Evolutionary conservation across 768 basidiomycete species (phyloP), one percentile per base, ranked within the genome.

Genomic region (Kwoniella bestiolae): DNA sequence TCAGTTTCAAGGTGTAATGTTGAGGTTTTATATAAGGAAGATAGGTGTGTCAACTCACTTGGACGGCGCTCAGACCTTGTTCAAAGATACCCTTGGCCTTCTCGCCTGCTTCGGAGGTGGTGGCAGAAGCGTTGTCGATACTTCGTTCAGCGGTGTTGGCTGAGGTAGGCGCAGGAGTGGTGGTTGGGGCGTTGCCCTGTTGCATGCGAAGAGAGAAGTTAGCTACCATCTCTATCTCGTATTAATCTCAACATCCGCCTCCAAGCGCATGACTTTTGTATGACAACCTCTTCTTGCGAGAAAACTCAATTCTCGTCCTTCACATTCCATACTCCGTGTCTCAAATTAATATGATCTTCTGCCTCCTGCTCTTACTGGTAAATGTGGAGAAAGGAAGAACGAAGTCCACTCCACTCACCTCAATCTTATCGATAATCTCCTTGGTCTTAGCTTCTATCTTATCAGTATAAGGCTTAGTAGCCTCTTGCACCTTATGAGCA

Each of bases 391-490:
- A n/a, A n/a, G n/a, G n/a, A n/a, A 18, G 25, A 5, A 29, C 23
- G 25, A 46, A 25, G n/a, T 1, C 2, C 38, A 41, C 1, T 23
- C 31, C 18, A 69, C 69, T 34, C 52, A 69, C 73, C 69, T 79
- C 75, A 44, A 78, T 70, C 57, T 72, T 71, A 52, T 80, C 75
- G 25, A 77, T 62, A n/a, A 80, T 56, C 34, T 75, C 68, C 47
- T 78, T 65, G 38, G 74, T 70, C 56, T 78, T 80, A 60, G 67
- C 70, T 14, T 66, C 63, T 5, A 71, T 75, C 31, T 73, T 72
- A 31, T 77, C 77, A 26, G 74, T 71, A 51, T 80, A 80, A 28
- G 78, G 78, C 52, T 73, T 73, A n/a, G 74, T 67, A 23, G 74
- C 63, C 11, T 65, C 72, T 35, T 77, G 72, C 6, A 76, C 73